These are phyloP conservation scores for Cordyceps militaris DNA, from an alignment of 2,329 filamentous ascomycete species.

Conservation along the genomic window DNA sequence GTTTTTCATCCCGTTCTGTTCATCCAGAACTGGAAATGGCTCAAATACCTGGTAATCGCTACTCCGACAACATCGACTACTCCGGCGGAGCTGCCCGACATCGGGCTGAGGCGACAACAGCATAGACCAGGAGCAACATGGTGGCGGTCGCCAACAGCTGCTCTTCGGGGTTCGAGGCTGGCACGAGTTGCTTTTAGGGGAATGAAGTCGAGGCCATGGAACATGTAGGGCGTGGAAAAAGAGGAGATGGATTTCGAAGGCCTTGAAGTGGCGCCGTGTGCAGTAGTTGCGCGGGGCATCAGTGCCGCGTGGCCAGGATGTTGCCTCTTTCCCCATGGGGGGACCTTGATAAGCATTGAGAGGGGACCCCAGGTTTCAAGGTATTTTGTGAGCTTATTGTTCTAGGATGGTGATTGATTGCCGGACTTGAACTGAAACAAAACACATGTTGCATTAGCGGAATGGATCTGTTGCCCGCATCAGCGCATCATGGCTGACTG, in stretches of 20 bases:
- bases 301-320: neutral
- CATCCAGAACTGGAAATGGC: neutral
- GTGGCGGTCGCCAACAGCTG: conserved; percentile 3
- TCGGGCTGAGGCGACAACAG: neutral
- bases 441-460: neutral
- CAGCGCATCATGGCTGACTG: neutral
- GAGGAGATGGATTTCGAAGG: neutral
- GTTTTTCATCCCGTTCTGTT: no score
- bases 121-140: neutral
- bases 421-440: neutral
- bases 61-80: neutral
- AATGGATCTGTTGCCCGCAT: neutral
- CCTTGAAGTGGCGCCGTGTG: neutral
- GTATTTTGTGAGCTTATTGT: neutral
- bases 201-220: neutral
- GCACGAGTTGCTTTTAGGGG: conserved; percentile 2
- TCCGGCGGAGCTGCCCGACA: conserved; percentile 1
- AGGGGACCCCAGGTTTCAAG: neutral
- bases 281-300: neutral
- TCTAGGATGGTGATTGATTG: neutral
- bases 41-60: neutral
- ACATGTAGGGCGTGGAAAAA: conserved; percentile 11
- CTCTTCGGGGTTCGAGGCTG: neutral
- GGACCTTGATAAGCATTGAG: no score
- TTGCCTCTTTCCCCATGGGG: conserved; percentile 4